Evolutionary conservation across 2,329 filamentous ascomycete genomes (phyloP).

Genomic region (Drechslerella stenobrocha): DNA sequence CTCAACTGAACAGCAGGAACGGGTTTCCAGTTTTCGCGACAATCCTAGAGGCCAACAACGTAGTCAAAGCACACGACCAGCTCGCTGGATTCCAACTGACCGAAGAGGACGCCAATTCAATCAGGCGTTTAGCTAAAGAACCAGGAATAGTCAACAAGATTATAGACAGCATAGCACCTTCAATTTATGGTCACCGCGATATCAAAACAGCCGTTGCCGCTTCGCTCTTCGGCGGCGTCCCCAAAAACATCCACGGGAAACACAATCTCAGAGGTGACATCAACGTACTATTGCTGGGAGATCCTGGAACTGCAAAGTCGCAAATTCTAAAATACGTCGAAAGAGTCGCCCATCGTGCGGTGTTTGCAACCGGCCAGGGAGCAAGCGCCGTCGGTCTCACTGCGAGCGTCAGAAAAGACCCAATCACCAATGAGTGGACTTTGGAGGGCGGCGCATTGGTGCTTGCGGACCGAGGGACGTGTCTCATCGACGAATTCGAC

Average conservation of each 20-base stretch:
- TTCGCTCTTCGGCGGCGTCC: slow-evolving; percentile 91
- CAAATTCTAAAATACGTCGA: slow-evolving; percentile 97
- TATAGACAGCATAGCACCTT: slow-evolving; percentile 88
- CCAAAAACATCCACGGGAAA: slow-evolving; percentile 83
- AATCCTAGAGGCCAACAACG: slow-evolving; percentile 94
- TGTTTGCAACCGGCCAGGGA: slow-evolving; percentile 96
- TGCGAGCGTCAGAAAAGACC: slow-evolving; percentile 91
- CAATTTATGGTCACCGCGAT: slow-evolving; percentile 94
- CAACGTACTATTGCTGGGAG: slow-evolving; percentile 92
- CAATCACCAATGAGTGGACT: slow-evolving; percentile 95
- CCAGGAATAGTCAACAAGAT: slow-evolving; percentile 87
- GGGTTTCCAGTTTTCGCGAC: slow-evolving; percentile 98
- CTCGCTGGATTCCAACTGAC: slow-evolving; percentile 94
- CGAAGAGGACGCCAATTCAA: slow-evolving; percentile 89
- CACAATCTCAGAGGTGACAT: slow-evolving; percentile 95
- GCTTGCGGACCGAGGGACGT: slow-evolving; percentile 90
- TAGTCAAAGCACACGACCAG: slow-evolving; percentile 96
- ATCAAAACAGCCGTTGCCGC: slow-evolving; percentile 96
- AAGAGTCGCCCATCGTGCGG: slow-evolving; percentile 92
- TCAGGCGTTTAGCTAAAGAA: slow-evolving; percentile 83
- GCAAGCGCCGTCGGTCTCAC: slow-evolving; percentile 97
- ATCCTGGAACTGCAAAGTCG: slow-evolving; percentile 96
- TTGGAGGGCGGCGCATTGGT: slow-evolving; percentile 94
- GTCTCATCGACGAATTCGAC: slow-evolving; percentile 97
- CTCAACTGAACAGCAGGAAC: slow-evolving; percentile 96